Conservation (phyloP, 495 filamentous ascomycete genomes). For the Penicillium chermesinum region DNA sequence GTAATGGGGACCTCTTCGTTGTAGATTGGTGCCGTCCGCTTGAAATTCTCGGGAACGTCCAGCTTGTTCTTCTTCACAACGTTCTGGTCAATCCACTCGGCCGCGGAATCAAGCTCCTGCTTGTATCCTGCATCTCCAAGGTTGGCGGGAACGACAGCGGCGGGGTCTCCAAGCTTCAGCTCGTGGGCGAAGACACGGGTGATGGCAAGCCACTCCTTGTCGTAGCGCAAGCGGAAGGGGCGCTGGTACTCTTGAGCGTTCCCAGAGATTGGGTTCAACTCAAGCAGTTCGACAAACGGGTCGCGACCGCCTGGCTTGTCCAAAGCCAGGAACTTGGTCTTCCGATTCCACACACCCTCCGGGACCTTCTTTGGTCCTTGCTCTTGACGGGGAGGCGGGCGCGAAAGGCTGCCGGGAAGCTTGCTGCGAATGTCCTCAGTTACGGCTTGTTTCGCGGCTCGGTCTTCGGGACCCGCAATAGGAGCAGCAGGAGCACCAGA, state of each 20-base stretch:
- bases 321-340: slow-evolving; percentile 81
- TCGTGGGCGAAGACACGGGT: slow-evolving; percentile 68
- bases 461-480: too few species aligned
- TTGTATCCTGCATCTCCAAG: slow-evolving; percentile 61
- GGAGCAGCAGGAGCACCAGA: too few species aligned
- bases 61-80: slow-evolving; percentile 56
- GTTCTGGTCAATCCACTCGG: slow-evolving; percentile 72
- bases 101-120: slow-evolving; percentile 56
- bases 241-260: slow-evolving; percentile 15
- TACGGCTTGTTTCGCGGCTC: too few species aligned
- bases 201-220: slow-evolving; percentile 93
- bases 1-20: slow-evolving; percentile 35
- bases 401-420: slow-evolving; percentile 38
- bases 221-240: slow-evolving; percentile 61
- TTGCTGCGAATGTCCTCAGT: not conserved
- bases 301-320: slow-evolving; percentile 76
- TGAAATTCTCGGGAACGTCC: slow-evolving; percentile 70
- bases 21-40: slow-evolving; percentile 66
- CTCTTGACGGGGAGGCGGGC: slow-evolving; percentile 16
- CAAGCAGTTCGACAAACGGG: slow-evolving; percentile 70
- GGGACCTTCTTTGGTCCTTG: slow-evolving; percentile 38
- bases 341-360: slow-evolving; percentile 59
- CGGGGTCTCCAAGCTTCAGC: slow-evolving; percentile 54
- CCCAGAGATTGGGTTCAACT: slow-evolving; percentile 45
- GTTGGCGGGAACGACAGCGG: slow-evolving; percentile 41